phyloP scores from a whole-genome alignment of 306 rosid genomes.

The Lathyrus oleraceus region DNA sequence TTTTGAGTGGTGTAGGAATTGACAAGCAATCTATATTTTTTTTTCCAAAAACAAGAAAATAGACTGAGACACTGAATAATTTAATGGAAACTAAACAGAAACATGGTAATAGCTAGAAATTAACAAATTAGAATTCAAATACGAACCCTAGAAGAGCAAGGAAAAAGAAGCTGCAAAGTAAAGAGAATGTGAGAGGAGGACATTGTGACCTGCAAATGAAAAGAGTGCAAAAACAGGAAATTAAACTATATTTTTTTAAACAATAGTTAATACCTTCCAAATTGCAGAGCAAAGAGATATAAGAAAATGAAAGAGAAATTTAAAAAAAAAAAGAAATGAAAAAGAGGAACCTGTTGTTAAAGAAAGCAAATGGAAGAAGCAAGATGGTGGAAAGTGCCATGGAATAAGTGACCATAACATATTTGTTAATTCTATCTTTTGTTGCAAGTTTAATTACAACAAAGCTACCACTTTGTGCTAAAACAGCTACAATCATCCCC shows the following conservation, averaged over 20 bases:
- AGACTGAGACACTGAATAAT: too few species aligned
- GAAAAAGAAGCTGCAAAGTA: conserved; percentile 39
- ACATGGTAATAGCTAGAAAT: too few species aligned
- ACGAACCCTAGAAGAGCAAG: conserved; percentile 37
- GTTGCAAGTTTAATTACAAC: conserved; percentile 37
- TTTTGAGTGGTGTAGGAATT: not conserved
- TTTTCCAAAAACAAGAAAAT: too few species aligned
- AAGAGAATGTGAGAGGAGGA: conserved; percentile 40
- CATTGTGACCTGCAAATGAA: conserved; percentile 33
- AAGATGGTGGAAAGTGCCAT: conserved; percentile 33
- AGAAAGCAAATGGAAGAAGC: conserved; percentile 36
- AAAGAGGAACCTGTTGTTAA: conserved; percentile 28
- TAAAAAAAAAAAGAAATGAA: not conserved
- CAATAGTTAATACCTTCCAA: not conserved
- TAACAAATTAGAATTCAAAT: not conserved
- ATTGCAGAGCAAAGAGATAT: too few species aligned
- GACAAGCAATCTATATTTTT: too few species aligned
- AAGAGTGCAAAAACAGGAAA: not conserved
- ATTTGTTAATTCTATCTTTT: conserved; percentile 31
- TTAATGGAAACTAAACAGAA: too few species aligned
- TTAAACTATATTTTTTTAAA: not conserved
- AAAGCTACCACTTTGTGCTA: conserved; percentile 43
- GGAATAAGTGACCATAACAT: conserved; percentile 37
- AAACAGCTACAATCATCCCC: conserved; percentile 45
- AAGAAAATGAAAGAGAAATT: not conserved